Evolutionary conservation across 2,329 filamentous ascomycete species (phyloP), one percentile per base, ranked within the genome.

Genomic region (Seiridium cupressi): DNA sequence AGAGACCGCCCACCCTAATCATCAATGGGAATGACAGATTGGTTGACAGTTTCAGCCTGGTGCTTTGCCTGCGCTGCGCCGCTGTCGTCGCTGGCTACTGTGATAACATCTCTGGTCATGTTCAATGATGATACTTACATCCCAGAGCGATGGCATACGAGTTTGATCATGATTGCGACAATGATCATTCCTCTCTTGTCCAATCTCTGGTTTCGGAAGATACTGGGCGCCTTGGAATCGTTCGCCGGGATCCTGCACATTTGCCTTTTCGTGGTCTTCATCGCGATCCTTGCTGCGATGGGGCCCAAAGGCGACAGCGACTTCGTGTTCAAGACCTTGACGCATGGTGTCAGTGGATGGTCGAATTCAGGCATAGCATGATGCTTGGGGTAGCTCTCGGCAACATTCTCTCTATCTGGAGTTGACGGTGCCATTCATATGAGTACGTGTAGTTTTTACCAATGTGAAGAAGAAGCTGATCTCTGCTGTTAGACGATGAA

Each of bases 271-370:
- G 18, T 55, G n/a, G 51, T 44, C 9, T 55, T 31, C 40, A 55
- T 55, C 34, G 51, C 40, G 1, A 31, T 44, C 6, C 40, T 55
- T 13, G 36, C 40, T 3, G 35, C 51, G 6, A 38, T 36, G 10
- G 36, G n/a, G 18, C 18, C 36, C 2, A 42, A 35, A 11, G 44
- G 36, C 36, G 51, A 55, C 26, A 55, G 10, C 5, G 36, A 32
- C 34, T 55, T 55, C 51, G 40, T 42, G 11, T 55, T 42, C 51
- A 44, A 44, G 51, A 55, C 51, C 5, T 55, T 55, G 51, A 55
- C 51, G n/a, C 51, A 55, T 11, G 51, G 44, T 32, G 51, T 44
- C 40, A 55, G 51, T 13, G 51, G 51, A 8, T 55, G 51, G 51
- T 26, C n/a, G 4, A 44, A 55, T 31, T 38, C 51, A 5, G 51